Base-by-base conservation (phyloP, 2,329 filamentous ascomycete species). In the Dothideomycetidae sp. region DNA sequence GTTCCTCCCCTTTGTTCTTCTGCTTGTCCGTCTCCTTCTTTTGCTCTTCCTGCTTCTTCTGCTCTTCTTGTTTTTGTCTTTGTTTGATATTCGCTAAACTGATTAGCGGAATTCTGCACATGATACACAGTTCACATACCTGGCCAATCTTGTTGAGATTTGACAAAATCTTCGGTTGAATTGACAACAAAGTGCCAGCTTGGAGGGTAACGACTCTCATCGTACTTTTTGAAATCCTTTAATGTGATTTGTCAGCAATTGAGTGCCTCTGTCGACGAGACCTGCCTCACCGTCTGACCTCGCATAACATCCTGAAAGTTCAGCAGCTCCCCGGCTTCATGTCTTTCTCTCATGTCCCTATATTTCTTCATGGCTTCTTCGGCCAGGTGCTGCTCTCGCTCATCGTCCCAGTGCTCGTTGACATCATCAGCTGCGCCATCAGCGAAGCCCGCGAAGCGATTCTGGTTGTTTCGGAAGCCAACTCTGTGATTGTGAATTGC, bases 151-250 rank as follows among this genome's bases (percentile, higher is more conserved):
- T 70, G 55, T 5, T 57, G 46, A 26, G 64, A 57, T 48, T 67
- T 70, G 39, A 70, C 55, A 50, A 59, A 65, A 35, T 66, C 57
- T 40, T 71, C 66, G 0, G 63, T 63, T 7, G 57, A 55, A 23
- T 68, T 54, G 0, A 71, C 50, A 9, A 69, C 62, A 44, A 63
- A 68, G 23, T 67, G 53, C 66, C 67, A 70, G 5, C 63, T 62
- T 3, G 57, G 36, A 3, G 64, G 61, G 37, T 61, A 58, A 19
- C 63, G 57, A 12, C 63, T 56, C 0, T 64, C 63, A 31, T 61
- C 51, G 1, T 53, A 43, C 3, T 68, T 45, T 46, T 66, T 60
- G 29, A 66, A 58, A 41, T 68, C 58, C 50, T 64, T 36, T 9
- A 21, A 9, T 2, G 10, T 18, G 9, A 16, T 12, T 14, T 34